phyloP scores from a whole-genome alignment of 768 basidiomycete species.

The Leccinum subgranulosum region DNA sequence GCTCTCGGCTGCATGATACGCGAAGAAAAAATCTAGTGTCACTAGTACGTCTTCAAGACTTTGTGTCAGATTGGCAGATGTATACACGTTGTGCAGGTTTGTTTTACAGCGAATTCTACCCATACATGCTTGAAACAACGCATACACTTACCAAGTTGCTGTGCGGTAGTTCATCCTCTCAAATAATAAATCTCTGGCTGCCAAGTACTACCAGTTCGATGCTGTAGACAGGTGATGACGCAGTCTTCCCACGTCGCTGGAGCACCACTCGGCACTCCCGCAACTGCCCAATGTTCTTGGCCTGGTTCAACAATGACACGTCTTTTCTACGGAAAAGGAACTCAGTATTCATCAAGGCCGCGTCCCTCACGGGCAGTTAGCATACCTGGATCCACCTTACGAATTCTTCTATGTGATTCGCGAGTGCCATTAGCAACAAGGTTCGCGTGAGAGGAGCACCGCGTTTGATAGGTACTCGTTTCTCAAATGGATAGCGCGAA shows the following conservation, averaged over 20 bases:
- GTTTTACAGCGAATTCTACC: conserved; percentile 6
- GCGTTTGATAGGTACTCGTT: conserved; percentile 35
- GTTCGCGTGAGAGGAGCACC: conserved; percentile 30
- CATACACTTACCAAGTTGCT: conserved; percentile 1
- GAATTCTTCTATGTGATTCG: conserved; percentile 31
- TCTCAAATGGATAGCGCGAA: conserved; percentile 34
- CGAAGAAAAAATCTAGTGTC: not conserved
- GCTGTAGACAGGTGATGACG: conserved; percentile 38
- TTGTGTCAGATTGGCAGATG: not conserved
- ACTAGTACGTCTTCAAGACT: conserved; percentile 3
- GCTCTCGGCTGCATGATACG: not conserved
- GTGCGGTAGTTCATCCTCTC: conserved; percentile 9
- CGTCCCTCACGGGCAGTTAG: not conserved
- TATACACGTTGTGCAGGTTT: conserved; percentile 12
- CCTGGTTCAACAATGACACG: conserved; percentile 32
- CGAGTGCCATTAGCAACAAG: conserved; percentile 31
- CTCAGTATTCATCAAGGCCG: not conserved
- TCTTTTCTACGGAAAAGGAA: conserved; percentile 18
- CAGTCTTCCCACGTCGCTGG: conserved; percentile 30
- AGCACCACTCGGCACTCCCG: conserved; percentile 10
- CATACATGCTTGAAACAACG: conserved; percentile 6
- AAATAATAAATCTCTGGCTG: conserved; percentile 40
- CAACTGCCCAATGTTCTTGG: conserved; percentile 38
- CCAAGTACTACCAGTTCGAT: conserved; percentile 42
- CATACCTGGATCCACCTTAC: conserved; percentile 32